These are phyloP conservation scores for Decorospora gaudefroyi DNA, from an alignment of 2,329 filamentous ascomycete species.

Conservation along the genomic window DNA sequence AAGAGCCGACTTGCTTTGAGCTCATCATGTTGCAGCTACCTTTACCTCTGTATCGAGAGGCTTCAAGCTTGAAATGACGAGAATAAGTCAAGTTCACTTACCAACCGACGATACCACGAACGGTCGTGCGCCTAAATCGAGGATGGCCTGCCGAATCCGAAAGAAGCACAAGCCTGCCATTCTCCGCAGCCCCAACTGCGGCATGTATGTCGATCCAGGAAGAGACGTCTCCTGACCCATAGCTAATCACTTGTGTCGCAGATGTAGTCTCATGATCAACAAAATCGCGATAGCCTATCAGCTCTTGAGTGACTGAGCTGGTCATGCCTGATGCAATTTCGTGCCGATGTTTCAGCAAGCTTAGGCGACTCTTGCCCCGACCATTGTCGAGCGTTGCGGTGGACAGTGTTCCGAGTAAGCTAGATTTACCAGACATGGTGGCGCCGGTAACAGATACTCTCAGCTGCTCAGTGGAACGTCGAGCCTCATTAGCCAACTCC, in stretches of 20 bases:
- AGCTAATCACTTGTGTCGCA: conserved; percentile 74
- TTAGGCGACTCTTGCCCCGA: conserved; percentile 83
- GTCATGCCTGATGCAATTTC: conserved; percentile 91
- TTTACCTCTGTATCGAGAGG: no score
- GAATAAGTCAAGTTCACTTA: conserved; percentile 13
- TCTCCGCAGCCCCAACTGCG: conserved; percentile 68
- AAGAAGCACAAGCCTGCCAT: conserved; percentile 79
- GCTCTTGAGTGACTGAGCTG: conserved; percentile 90
- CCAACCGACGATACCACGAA: conserved; percentile 92
- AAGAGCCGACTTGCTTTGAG: no score
- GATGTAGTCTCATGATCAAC: no score
- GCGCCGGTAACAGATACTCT: conserved; percentile 86
- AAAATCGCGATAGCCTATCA: conserved; percentile 73
- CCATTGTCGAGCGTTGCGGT: conserved; percentile 91
- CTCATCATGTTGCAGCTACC: no score
- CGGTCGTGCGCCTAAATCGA: conserved; percentile 83
- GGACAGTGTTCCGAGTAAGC: conserved; percentile 82
- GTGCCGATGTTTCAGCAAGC: conserved; percentile 87
- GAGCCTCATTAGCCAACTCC: conserved; percentile 7
- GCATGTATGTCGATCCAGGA: conserved; percentile 96
- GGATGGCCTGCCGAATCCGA: conserved; percentile 92
- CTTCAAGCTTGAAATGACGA: neutral
- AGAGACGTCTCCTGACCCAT: conserved; percentile 80
- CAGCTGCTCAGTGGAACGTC: conserved; percentile 63
- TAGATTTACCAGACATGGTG: conserved; percentile 91